Evolutionary conservation across 2,329 filamentous ascomycete species (phyloP).

Genomic region (Penicillium janthinellum): DNA sequence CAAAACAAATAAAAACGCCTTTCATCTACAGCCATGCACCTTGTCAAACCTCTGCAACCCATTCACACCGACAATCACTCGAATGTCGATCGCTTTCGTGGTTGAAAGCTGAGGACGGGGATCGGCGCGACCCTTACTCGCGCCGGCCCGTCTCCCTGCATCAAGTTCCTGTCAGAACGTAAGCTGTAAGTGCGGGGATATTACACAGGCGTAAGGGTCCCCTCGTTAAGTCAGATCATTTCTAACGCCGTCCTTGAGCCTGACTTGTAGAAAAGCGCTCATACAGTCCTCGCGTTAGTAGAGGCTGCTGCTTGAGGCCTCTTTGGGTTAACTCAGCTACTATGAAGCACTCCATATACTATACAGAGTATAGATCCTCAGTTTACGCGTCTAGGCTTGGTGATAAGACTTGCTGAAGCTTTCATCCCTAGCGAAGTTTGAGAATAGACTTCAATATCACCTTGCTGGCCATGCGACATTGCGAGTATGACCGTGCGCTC

Average conservation of each 20-base stretch:
- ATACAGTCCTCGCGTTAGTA: background rate
- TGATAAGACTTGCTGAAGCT: too few species aligned
- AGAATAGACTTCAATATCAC: too few species aligned
- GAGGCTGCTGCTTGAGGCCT: background rate
- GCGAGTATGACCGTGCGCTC: too few species aligned
- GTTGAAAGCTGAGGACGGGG: background rate
- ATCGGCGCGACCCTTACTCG: background rate
- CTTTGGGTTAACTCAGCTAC: background rate
- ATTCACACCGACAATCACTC: background rate
- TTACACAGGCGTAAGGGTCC: background rate
- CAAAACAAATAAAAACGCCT: background rate
- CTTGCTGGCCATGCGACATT: too few species aligned
- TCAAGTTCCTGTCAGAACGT: background rate
- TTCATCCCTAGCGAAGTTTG: too few species aligned
- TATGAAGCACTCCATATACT: background rate
- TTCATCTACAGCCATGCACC: background rate
- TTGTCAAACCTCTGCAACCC: background rate
- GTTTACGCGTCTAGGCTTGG: too few species aligned
- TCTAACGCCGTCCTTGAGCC: background rate
- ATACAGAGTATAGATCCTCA: too few species aligned
- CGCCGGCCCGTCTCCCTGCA: background rate
- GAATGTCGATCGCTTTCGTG: background rate
- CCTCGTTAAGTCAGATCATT: background rate
- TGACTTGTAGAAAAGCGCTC: too few species aligned
- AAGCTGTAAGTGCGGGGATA: background rate